Base-by-base conservation (phyloP, 352 stramenopile species). In the Phytophthora capsici region DNA sequence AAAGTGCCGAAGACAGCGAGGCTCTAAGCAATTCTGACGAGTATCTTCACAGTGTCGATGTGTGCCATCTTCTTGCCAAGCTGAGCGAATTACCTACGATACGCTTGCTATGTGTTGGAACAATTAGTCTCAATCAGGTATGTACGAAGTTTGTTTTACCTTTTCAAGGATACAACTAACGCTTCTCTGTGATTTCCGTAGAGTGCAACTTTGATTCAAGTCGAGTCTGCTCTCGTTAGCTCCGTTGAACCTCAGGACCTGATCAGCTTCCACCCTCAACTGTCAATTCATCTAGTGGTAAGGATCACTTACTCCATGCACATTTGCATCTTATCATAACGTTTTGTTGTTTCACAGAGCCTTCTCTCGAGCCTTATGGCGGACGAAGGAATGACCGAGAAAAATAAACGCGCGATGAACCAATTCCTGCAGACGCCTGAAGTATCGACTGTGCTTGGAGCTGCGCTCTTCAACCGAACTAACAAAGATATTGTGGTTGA, bases 351-450 rank as follows among this genome's bases (percentile, higher is more conserved):
- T 59, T 3, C 19, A 14, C 57, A 94, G 86, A 89, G 74, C 36
- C 66, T 95, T 10, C 55, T 95, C 3, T 82, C 83, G 7, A 80
- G 69, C 23, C 58, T 95, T 5, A 53, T 75, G 23, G 57, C 63
- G 6, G 83, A 91, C 13, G 55, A 76, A 10, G 75, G 51, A 16
- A 71, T 95, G 66, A 47, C 70, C 4, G 83, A 93, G 32, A 90
- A 89, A 38, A 81, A 79, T 23, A 90, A 85, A 47, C 79, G 84
- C 34, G 86, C 82, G 1, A 51, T 93, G 23, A 82, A 65, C 25
- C 84, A 91, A 59, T 91, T 92, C 50, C 66, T 95, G 2, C 81
- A 90, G 34, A 89, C 82, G 1, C 75, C 84, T 12, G 86, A 93
- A 51, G 85, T 95, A 0, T 75, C 82, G 6, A 57, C 74, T 13